Base-by-base conservation (phyloP, 2,329 filamentous ascomycete species). In the Leptographium radiaticola region DNA sequence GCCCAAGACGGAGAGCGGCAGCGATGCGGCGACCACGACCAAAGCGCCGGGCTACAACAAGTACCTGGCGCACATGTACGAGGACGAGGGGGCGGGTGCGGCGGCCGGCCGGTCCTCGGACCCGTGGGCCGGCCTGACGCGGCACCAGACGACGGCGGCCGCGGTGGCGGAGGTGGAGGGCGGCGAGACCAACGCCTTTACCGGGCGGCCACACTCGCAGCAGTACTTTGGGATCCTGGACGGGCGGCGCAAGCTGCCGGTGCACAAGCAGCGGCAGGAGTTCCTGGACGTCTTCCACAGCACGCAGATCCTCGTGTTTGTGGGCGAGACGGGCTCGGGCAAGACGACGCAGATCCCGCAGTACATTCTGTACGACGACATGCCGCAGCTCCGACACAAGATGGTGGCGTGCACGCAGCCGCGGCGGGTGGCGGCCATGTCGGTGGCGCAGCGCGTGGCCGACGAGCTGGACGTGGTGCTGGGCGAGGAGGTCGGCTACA, bases 341-440 rank as follows among this genome's bases (percentile, higher is more conserved):
- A 98, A 98, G 75, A 98, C 93, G 6, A 98, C 93, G 0, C 93
- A 98, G 75, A 97, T 98, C 57, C 93, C 93, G 2, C 93, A 98
- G 69, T 98, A 96, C 68, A 91, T 98, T 60, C 81, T 98, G 43
- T 97, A 86, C 75, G 93, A 98, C 71, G 93, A 98, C 70, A 79
- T 96, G 36, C 91, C 93, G 31, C 88, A 97, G 63, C 74, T 82
- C 58, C 83, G 84, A 61, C 79, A 82, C 66, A 96, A 96, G 74
- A 84, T 96, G 70, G 85, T 98, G 56, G 93, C 91, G 55, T 98
- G 93, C 76, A 98, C 93, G 7, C 93, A 98, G 70, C 93, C 93
- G 58, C 86, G 94, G 68, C 87, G 93, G 80, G 93, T 98, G 53
- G 93, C 94, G 56, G 93, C 93, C 64, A 98, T 96, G 89, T 96